Conservation (phyloP, 257 asterid genomes). For the Solanum chiquidenum region DNA sequence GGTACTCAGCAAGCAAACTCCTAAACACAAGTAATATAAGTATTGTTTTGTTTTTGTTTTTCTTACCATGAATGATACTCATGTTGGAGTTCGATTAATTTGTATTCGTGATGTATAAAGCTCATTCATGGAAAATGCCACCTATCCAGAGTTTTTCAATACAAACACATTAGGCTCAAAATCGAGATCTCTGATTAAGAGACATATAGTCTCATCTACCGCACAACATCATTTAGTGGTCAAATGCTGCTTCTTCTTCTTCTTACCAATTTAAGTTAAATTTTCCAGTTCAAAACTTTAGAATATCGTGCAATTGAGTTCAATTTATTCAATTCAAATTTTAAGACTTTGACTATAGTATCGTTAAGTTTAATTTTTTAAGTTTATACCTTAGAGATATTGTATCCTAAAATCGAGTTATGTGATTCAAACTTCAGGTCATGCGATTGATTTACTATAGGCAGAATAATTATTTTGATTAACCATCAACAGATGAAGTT, state of each 20-base stretch:
- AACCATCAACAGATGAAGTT: not conserved
- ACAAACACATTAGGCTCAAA: not conserved
- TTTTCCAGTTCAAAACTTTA: not conserved
- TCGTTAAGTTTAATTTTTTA: not conserved
- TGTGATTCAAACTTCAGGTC: not conserved
- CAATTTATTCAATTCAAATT: too few relatives aligned
- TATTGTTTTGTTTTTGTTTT: too few relatives aligned
- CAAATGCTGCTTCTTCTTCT: not conserved
- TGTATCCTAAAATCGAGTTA: not conserved
- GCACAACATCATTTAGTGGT: not conserved
- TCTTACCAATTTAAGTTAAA: too few relatives aligned
- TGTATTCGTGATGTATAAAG: not conserved
- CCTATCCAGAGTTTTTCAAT: not conserved
- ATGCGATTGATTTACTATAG: too few relatives aligned
- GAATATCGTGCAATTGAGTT: not conserved
- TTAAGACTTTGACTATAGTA: not conserved
- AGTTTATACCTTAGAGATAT: not conserved
- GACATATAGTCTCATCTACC: rapidly evolving
- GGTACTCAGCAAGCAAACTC: not conserved
- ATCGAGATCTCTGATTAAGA: too few relatives aligned
- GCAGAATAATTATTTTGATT: not conserved
- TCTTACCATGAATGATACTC: not conserved
- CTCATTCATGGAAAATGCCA: not conserved
- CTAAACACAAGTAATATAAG: not conserved
- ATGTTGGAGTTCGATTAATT: too few relatives aligned